phyloP scores from a whole-genome alignment of 805 yeast species.

The Kluyveromyces nonfermentans region DNA sequence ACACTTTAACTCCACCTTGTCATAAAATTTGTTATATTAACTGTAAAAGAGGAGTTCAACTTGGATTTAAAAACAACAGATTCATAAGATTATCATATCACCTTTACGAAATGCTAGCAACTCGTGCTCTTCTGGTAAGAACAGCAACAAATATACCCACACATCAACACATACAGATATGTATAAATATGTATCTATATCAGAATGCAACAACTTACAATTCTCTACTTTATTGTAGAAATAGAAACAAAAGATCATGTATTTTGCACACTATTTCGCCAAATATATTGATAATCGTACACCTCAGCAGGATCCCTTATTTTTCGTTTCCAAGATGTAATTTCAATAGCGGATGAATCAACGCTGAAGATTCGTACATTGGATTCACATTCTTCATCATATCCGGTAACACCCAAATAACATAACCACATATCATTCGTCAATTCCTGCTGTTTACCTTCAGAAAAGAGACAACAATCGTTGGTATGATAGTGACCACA shows the following conservation, averaged over 20 bases:
- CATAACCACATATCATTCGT: slow-evolving; percentile 45
- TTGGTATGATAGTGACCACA: slow-evolving; percentile 67
- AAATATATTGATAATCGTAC: slow-evolving; percentile 38
- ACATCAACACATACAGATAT: no score
- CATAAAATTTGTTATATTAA: not conserved
- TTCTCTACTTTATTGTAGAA: not conserved
- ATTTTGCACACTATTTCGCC: slow-evolving; percentile 1
- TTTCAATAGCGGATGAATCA: slow-evolving; percentile 33
- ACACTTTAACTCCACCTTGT: not conserved
- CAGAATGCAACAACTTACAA: no score
- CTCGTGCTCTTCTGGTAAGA: no score
- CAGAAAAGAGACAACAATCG: slow-evolving; percentile 46
- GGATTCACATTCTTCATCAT: slow-evolving; percentile 40
- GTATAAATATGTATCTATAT: no score
- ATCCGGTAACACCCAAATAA: slow-evolving; percentile 56
- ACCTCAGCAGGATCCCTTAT: slow-evolving; percentile 35
- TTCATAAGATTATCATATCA: no score
- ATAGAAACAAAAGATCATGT: no score
- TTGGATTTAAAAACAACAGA: no score
- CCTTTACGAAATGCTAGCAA: no score
- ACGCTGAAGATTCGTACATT: slow-evolving; percentile 46
- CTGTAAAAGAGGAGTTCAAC: no score
- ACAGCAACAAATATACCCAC: no score
- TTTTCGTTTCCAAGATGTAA: slow-evolving; percentile 53
- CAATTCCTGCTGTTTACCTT: slow-evolving; percentile 5